A percentile compares a stretch with the other conserved stretches of the same genome.
Evolutionary conservation across 2,329 filamentous ascomycete genomes (phyloP).

Genomic region (Aspergillus versicolor): DNA sequence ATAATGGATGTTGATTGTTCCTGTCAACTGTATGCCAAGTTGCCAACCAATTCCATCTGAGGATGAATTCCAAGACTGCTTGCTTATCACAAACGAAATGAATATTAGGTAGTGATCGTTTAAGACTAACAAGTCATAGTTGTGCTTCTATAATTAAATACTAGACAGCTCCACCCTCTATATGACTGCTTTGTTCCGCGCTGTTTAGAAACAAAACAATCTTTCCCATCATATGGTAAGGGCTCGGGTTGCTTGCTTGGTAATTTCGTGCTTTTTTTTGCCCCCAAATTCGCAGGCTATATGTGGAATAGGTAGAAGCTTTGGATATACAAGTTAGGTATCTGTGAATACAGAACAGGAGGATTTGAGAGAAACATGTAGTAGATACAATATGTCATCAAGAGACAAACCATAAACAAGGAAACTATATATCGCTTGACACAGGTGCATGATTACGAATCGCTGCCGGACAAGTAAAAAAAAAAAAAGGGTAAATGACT

Average conservation of each 20-base stretch:
- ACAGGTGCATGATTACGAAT: neutral
- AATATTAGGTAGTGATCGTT: too few relatives aligned
- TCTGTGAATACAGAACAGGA: neutral
- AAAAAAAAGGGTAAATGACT: neutral
- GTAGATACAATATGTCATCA: neutral
- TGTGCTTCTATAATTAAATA: too few relatives aligned
- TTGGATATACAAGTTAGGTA: neutral
- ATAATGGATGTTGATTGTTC: neutral
- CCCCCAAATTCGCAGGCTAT: neutral
- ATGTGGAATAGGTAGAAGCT: neutral
- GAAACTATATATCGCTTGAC: conserved; percentile 6
- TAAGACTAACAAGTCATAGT: too few relatives aligned
- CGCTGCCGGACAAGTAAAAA: neutral
- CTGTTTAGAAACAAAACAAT: too few relatives aligned
- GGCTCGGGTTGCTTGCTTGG: neutral
- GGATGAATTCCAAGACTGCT: too few relatives aligned
- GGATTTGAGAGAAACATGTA: neutral
- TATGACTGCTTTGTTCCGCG: too few relatives aligned
- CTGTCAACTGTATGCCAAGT: neutral
- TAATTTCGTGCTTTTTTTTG: neutral
- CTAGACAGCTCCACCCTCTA: too few relatives aligned
- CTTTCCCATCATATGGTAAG: too few relatives aligned
- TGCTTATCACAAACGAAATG: too few relatives aligned
- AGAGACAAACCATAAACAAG: neutral
- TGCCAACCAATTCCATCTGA: neutral